Evolutionary conservation across 345 rosid genomes (phyloP), one percentile per base, ranked within the genome.

Genomic region (Sonneratia caseolaris): DNA sequence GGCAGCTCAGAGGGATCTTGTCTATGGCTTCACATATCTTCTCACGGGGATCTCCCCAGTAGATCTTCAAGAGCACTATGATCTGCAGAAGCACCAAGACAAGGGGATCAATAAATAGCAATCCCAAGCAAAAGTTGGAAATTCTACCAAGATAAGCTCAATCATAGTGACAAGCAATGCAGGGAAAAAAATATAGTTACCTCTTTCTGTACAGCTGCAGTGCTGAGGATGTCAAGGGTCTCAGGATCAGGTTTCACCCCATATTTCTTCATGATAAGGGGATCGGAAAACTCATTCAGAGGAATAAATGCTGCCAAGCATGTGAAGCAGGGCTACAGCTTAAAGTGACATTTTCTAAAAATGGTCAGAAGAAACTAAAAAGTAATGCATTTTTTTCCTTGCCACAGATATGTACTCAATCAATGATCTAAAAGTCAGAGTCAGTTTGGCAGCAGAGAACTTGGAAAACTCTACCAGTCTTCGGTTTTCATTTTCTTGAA

Each of bases 31-130:
- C 93, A 55, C 90, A 85, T 16, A 91, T 76, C 90, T 88, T 89
- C 80, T 91, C 97, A 36, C 93, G 91, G 70, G 96, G 71, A 78
- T 91, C 97, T 70, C 97, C 96, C 96, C 96, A 89, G 21, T 83
- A 89, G 72, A 91, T 79, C 91, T 89, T 91, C 86, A 84, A 67
- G 48, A 88, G 72, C 76, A 89, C 90, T 2, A 8, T 27, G 16
- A 72, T 48, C 51, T 43, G 59, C 64, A 37, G 0, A 19, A 32
- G 22, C 68, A 37, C 74, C 47, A 48, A 68, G 61, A 32, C 14
- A 57, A 14, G 14, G 64, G 14, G 64, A 61, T 35, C 4, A 74
- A 19, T 35, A 59, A 71, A 10, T 57, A 5, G 15, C 61, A 32
- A 68, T 42, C 48, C 53, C 70, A 37, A 40, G 42, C 35, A 14